phyloP scores from a whole-genome alignment of 768 basidiomycete species.

The Suillus tomentosus region DNA sequence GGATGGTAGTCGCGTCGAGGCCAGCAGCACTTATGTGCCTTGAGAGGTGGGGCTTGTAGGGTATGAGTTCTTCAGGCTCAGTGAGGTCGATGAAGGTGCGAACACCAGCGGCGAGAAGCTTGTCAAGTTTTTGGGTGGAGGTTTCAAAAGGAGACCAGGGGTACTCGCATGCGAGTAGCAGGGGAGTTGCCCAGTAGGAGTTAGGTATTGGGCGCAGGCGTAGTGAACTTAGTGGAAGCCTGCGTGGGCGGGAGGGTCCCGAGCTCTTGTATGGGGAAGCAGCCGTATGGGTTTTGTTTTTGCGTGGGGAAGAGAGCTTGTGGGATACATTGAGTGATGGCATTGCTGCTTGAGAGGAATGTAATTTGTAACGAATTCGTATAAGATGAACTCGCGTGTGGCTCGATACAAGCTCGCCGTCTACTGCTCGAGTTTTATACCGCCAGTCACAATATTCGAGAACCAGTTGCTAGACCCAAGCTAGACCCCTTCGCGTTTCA shows the following conservation, averaged over 20 bases:
- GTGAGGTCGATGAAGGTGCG: conserved; percentile 85
- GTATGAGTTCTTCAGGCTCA: conserved; percentile 73
- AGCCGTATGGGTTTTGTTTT: conserved; percentile 1
- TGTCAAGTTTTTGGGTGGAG: conserved; percentile 68
- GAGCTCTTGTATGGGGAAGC: neutral
- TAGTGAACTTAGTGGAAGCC: conserved; percentile 1
- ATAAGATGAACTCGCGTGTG: neutral
- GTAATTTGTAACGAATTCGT: neutral
- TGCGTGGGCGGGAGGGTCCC: neutral
- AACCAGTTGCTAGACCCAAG: neutral
- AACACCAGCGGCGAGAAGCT: conserved; percentile 68
- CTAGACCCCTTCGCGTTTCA: neutral
- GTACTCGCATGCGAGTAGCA: conserved; percentile 79
- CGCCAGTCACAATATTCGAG: neutral
- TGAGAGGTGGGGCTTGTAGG: conserved; percentile 60
- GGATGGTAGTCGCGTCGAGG: conserved; percentile 56
- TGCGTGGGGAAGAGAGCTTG: neutral
- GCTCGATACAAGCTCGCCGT: neutral
- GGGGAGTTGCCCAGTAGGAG: conserved; percentile 79
- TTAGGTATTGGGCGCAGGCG: conserved; percentile 70
- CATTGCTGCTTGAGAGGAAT: neutral
- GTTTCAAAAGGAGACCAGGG: conserved; percentile 65
- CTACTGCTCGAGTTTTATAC: neutral
- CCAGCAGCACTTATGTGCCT: conserved; percentile 54
- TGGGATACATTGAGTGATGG: neutral